Conservation (phyloP, 1,284 basidiomycete genomes). For the Anthracocystis walkeri region DNA sequence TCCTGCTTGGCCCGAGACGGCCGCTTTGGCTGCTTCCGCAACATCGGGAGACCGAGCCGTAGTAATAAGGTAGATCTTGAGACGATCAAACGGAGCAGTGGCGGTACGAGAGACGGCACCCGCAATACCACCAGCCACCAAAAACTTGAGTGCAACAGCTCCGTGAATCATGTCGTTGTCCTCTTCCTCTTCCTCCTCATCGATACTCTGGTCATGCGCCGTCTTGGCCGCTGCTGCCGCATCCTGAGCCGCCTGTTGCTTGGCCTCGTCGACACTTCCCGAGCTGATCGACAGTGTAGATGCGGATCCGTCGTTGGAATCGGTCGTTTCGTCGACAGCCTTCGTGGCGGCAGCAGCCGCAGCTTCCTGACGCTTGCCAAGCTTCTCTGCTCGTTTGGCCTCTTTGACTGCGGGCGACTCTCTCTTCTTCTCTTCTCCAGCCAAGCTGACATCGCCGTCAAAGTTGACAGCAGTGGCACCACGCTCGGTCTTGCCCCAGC, state of each 20-base stretch:
- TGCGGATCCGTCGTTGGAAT: neutral
- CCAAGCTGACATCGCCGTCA: constrained; percentile 66
- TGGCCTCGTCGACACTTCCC: constrained; percentile 15
- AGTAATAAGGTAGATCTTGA: constrained; percentile 97
- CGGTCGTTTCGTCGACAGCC: constrained; percentile 22
- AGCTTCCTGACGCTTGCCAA: constrained; percentile 39
- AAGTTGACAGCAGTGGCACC: constrained; percentile 65
- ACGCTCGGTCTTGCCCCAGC: constrained; percentile 64
- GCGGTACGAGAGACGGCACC: constrained; percentile 96
- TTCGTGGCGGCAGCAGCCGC: constrained; percentile 36
- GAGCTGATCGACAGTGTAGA: constrained; percentile 3
- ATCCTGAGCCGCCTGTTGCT: constrained; percentile 33
- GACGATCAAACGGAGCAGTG: constrained; percentile 95
- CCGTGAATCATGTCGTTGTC: constrained; percentile 76
- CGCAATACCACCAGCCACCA: constrained; percentile 92
- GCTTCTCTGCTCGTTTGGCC: constrained; percentile 51
- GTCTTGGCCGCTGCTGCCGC: constrained; percentile 28
- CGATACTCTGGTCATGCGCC: constrained; percentile 13
- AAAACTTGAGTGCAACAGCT: constrained; percentile 84
- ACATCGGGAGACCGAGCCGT: constrained; percentile 68
- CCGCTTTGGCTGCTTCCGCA: constrained; percentile 28
- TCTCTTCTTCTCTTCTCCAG: constrained; percentile 63
- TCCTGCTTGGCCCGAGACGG: constrained; percentile 18
- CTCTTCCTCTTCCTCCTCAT: constrained; percentile 75
- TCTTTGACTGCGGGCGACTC: constrained; percentile 50